These are phyloP conservation scores for Ophiostoma sp. DNA, from an alignment of 2,329 filamentous ascomycete genomes.

Conservation along the genomic window DNA sequence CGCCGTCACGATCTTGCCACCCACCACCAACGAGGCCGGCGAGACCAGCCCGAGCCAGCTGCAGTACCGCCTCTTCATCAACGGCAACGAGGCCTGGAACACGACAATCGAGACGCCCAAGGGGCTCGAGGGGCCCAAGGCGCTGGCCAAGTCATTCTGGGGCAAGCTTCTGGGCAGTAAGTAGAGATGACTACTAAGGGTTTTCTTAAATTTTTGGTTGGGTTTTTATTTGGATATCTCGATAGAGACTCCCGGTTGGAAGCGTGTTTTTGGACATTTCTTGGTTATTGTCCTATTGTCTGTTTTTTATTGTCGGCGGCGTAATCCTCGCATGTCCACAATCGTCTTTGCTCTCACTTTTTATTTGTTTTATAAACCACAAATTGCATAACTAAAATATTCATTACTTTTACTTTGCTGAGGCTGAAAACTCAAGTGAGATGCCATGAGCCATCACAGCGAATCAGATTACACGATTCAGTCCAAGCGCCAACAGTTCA, in stretches of 20 bases:
- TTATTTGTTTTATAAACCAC: neutral
- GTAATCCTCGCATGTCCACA: neutral
- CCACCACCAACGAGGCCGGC: constrained; percentile 54
- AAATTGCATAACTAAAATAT: neutral
- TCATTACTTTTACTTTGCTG: neutral
- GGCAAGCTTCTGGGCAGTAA: constrained; percentile 36
- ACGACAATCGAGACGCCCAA: constrained; percentile 51
- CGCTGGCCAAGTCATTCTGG: constrained; percentile 49
- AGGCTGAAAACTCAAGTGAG: neutral
- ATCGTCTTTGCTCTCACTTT: neutral
- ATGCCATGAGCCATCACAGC: neutral
- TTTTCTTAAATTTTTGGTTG: neutral
- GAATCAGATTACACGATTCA: constrained; percentile 6
- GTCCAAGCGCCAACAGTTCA: neutral
- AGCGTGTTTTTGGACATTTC: neutral
- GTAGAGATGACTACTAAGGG: neutral
- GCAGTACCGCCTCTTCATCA: constrained; percentile 78
- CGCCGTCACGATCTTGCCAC: constrained; percentile 64
- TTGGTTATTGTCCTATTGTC: neutral
- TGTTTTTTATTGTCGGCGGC: neutral
- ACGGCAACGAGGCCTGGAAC: constrained; percentile 78
- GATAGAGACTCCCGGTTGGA: neutral
- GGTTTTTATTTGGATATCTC: neutral
- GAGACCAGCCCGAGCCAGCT: constrained; percentile 57
- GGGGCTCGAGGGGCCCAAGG: constrained; percentile 36